Conservation (phyloP, 2,329 filamentous ascomycete genomes). For the Epicoccum sorghinum region DNA sequence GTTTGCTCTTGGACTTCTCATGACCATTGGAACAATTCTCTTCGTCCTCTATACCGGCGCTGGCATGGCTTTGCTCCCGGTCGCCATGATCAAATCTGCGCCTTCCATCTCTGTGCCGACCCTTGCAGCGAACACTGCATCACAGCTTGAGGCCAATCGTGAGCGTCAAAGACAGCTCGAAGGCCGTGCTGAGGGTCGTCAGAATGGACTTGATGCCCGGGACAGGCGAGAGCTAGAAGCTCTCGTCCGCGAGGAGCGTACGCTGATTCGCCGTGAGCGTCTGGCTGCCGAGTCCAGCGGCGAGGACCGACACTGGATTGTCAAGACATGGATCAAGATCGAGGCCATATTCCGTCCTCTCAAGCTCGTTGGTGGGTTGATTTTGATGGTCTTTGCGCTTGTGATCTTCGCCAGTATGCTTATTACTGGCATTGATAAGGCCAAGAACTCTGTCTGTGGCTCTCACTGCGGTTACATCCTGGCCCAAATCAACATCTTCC, state of each 20-base stretch:
- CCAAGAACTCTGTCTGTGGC: conserved; percentile 93
- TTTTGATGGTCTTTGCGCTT: conserved; percentile 75
- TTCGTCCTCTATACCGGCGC: conserved; percentile 89
- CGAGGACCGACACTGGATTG: conserved; percentile 75
- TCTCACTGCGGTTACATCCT: conserved; percentile 90
- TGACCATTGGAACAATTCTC: conserved; percentile 82
- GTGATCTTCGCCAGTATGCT: conserved; percentile 90
- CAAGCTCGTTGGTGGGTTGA: conserved; percentile 82
- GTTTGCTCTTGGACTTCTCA: conserved; percentile 86
- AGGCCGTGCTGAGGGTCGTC: conserved; percentile 77
- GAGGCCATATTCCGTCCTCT: conserved; percentile 85
- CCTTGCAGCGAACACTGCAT: conserved; percentile 75
- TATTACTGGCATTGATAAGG: conserved; percentile 94
- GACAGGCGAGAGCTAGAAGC: conserved; percentile 88
- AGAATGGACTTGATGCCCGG: conserved; percentile 77
- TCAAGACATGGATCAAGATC: conserved; percentile 78
- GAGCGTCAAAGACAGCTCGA: conserved; percentile 93
- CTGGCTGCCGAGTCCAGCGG: conserved; percentile 83
- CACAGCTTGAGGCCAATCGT: conserved; percentile 83
- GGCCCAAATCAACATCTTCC: conserved; percentile 86
- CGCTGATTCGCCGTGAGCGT: conserved; percentile 84
- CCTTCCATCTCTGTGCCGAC: conserved; percentile 84
- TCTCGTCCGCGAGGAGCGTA: conserved; percentile 87
- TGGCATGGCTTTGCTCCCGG: conserved; percentile 85
- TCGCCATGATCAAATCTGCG: conserved; percentile 90